These are phyloP conservation scores for Sinapis alba DNA, from an alignment of 441 rosid species.

Conservation along the genomic window DNA sequence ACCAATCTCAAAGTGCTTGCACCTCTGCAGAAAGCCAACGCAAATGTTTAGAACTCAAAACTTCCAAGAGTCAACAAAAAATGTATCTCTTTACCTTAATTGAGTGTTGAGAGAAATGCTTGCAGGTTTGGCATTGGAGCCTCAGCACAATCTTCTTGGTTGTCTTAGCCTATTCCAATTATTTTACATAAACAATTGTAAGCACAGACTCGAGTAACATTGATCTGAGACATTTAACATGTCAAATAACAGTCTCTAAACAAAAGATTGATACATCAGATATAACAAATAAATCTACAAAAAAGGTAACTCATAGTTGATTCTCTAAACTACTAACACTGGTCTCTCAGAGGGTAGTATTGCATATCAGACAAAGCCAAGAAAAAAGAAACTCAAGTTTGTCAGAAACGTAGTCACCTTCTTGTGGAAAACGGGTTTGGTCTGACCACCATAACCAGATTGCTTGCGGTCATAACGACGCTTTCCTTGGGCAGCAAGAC, in stretches of 20 bases:
- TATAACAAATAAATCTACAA: too few species aligned
- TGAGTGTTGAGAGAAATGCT: neutral
- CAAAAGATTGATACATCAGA: neutral
- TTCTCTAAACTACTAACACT: too few species aligned
- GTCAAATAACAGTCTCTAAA: neutral
- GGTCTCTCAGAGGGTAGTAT: too few species aligned
- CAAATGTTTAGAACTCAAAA: neutral
- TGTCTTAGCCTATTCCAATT: neutral
- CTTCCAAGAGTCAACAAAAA: neutral
- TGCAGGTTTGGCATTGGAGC: neutral
- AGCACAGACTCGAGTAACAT: neutral
- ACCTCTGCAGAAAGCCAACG: neutral
- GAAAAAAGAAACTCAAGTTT: too few species aligned
- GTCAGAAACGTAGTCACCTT: conserved; percentile 37
- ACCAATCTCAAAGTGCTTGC: conserved; percentile 3
- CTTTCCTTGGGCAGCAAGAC: conserved; percentile 70
- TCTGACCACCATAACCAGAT: conserved; percentile 75
- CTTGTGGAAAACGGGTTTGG: conserved; percentile 69
- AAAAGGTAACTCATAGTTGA: neutral
- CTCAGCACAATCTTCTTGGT: conserved; percentile 1
- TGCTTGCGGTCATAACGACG: conserved; percentile 77
- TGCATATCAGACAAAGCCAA: too few species aligned
- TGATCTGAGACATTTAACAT: neutral
- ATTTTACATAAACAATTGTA: neutral
- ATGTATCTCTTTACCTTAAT: neutral